Percentiles rank a stretch among this genome's conserved stretches.
Conservation (phyloP, 2,329 filamentous ascomycete species). For the Cucurbitaria berberidis region DNA sequence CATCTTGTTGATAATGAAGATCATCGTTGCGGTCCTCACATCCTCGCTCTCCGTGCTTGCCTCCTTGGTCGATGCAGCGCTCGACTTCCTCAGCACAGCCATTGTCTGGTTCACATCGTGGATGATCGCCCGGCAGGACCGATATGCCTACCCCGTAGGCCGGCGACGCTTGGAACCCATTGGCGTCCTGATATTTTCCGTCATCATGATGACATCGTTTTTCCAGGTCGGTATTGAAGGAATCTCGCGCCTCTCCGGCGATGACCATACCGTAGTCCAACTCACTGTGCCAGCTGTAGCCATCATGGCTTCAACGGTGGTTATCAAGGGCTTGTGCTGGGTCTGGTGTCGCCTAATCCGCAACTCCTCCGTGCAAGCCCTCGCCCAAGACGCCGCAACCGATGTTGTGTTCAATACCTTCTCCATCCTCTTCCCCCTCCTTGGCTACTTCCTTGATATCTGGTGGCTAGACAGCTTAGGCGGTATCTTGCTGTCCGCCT, state of each 20-base stretch:
- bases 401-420: constrained; percentile 92
- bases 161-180: constrained; percentile 77
- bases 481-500: constrained; percentile 75
- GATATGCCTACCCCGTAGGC: constrained; percentile 79
- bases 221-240: constrained; percentile 77
- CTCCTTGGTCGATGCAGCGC: constrained; percentile 76
- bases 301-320: constrained; percentile 81
- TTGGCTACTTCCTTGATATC: constrained; percentile 75
- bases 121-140: constrained; percentile 74
- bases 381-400: constrained; percentile 71
- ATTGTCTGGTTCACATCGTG: constrained; percentile 81
- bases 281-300: constrained; percentile 73
- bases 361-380: constrained; percentile 83
- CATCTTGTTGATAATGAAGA: constrained; percentile 75
- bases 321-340: constrained; percentile 84
- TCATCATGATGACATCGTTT: constrained; percentile 87
- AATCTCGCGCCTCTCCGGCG: constrained; percentile 65
- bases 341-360: constrained; percentile 85
- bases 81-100: constrained; percentile 81
- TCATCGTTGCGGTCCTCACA: constrained; percentile 76
- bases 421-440: constrained; percentile 83
- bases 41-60: constrained; percentile 83
- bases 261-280: constrained; percentile 72
- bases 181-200: constrained; percentile 78
- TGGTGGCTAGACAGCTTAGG: constrained; percentile 88